A percentile compares a stretch with the other conserved stretches of the same genome.
These are phyloP conservation scores for Backusella tarrabulga DNA, from an alignment of 192 early-diverging fungal genomes.

Conservation along the genomic window DNA sequence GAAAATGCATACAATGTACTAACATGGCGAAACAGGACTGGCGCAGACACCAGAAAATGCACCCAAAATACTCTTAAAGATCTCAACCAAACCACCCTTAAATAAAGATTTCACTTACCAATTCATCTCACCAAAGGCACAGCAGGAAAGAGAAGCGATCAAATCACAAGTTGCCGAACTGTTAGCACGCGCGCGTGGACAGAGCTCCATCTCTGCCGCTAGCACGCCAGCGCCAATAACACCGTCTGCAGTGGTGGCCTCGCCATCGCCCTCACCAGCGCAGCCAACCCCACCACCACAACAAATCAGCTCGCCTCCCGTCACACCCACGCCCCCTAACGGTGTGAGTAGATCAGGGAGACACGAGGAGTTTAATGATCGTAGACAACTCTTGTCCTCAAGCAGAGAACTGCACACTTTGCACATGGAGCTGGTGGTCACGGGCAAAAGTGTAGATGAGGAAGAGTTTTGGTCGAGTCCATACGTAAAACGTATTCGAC, in stretches of 20 bases:
- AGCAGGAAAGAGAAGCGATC: constrained; percentile 32
- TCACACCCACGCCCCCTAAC: not conserved
- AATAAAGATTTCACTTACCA: constrained; percentile 32
- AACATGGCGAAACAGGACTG: not conserved
- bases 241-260: not conserved
- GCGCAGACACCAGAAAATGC: constrained; percentile 25
- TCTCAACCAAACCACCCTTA: constrained; percentile 21
- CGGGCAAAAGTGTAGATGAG: constrained; percentile 69
- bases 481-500: constrained; percentile 48
- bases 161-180: constrained; percentile 33
- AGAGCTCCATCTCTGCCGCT: not conserved
- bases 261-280: constrained; percentile 6
- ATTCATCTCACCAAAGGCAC: constrained; percentile 22
- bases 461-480: constrained; percentile 94
- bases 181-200: constrained; percentile 15
- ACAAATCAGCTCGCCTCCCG: not conserved
- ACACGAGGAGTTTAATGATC: constrained; percentile 59
- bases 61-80: constrained; percentile 29
- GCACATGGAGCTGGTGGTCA: constrained; percentile 76
- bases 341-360: not conserved
- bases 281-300: constrained; percentile 5
- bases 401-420: constrained; percentile 67
- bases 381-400: constrained; percentile 62
- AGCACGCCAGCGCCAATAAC: constrained; percentile 16
- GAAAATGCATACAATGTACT: not conserved